Conservation (phyloP, 2,329 filamentous ascomycete species). For the Penicillium thymicola region DNA sequence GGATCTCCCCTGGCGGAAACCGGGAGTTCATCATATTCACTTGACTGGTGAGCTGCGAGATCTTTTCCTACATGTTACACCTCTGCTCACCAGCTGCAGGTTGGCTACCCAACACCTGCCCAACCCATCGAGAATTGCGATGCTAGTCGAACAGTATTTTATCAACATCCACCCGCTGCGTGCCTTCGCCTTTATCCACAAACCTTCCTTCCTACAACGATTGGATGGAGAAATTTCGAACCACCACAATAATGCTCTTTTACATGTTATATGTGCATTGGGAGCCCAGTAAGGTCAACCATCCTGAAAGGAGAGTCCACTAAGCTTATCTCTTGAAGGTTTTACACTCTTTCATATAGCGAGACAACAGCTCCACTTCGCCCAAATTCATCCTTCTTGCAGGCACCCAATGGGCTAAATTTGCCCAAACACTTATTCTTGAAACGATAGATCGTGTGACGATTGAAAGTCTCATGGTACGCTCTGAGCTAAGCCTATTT, state of each 20-base stretch:
- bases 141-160: conserved; percentile 21
- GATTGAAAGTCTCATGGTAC: conserved; percentile 24
- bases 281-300: conserved; percentile 18
- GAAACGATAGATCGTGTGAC: conserved; percentile 18
- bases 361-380: conserved; percentile 10
- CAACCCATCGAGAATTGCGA: conserved; percentile 4
- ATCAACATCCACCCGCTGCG: conserved; percentile 22
- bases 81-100: conserved; percentile 1
- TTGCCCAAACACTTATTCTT: conserved; percentile 19
- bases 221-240: conserved; percentile 12
- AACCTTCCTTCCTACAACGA: conserved; percentile 16
- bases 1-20: neutral
- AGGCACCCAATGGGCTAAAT: conserved; percentile 19
- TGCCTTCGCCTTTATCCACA: conserved; percentile 22
- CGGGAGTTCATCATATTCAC: neutral
- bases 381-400: conserved; percentile 14
- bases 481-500: neutral
- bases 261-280: conserved; percentile 22
- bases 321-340: conserved; percentile 4
- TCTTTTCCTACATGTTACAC: neutral
- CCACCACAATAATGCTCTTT: conserved; percentile 11
- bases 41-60: conserved; percentile 11
- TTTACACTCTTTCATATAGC: conserved; percentile 17
- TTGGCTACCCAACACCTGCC: conserved; percentile 11
- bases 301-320: too few relatives aligned